Percentiles rank a stretch among this genome's conserved stretches.
Evolutionary conservation across 2,329 filamentous ascomycete genomes (phyloP).

Genomic region (Onygenales sp.): DNA sequence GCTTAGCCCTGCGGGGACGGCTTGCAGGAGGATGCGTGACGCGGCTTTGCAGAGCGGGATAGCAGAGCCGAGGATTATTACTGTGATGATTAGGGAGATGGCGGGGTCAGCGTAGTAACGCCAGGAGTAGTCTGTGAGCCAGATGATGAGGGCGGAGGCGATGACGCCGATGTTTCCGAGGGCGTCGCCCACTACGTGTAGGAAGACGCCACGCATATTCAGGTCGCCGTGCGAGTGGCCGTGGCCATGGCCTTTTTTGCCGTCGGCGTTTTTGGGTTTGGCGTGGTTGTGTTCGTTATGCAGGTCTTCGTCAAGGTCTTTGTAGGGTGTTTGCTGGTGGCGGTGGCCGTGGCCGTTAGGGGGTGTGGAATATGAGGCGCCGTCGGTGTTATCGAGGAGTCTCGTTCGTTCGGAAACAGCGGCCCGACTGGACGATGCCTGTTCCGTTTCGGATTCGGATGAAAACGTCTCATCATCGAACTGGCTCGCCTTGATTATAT

Average conservation of each 20-base stretch:
- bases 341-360: constrained; percentile 16
- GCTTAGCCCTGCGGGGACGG: constrained; percentile 78
- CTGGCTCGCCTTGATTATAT: constrained; percentile 77
- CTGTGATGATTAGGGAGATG: constrained; percentile 88
- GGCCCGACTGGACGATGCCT: constrained; percentile 41
- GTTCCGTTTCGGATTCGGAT: constrained; percentile 47
- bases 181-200: constrained; percentile 48
- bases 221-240: constrained; percentile 51
- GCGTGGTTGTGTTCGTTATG: constrained; percentile 71
- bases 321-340: constrained; percentile 7
- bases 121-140: constrained; percentile 73
- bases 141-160: constrained; percentile 71
- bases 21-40: constrained; percentile 79
- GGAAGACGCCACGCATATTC: constrained; percentile 76
- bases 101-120: constrained; percentile 82
- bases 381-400: constrained; percentile 34
- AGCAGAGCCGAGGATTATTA: constrained; percentile 52
- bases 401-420: constrained; percentile 36
- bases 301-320: constrained; percentile 23
- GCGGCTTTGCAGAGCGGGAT: constrained; percentile 44
- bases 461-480: constrained; percentile 44
- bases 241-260: constrained; percentile 42
- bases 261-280: constrained; percentile 54
- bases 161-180: constrained; percentile 41
- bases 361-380: constrained; percentile 21